phyloP scores from a whole-genome alignment of 2,329 filamentous ascomycete species.

The Xylaria sp. region DNA sequence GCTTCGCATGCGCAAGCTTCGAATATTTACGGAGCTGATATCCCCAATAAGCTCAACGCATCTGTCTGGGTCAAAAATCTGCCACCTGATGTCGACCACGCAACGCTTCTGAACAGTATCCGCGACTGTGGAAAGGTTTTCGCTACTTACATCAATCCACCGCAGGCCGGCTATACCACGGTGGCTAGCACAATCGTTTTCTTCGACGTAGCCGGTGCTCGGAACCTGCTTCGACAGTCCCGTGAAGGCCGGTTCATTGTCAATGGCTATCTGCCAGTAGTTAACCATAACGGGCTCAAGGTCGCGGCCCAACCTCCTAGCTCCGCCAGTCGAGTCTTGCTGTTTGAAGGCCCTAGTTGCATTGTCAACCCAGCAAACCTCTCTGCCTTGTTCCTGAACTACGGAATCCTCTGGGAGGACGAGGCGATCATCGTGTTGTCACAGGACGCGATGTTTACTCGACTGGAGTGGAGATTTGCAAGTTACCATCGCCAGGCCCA shows the following conservation, averaged over 20 bases:
- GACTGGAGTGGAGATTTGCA: constrained; percentile 64
- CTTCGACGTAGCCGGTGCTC: constrained; percentile 60
- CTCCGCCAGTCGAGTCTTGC: constrained; percentile 59
- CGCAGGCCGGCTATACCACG: constrained; percentile 48
- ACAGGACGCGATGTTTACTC: constrained; percentile 34
- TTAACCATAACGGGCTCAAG: constrained; percentile 62
- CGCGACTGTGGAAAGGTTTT: constrained; percentile 62
- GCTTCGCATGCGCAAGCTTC: not conserved
- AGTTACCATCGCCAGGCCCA: constrained; percentile 67
- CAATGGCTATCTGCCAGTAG: constrained; percentile 51
- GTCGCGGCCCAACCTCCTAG: constrained; percentile 48
- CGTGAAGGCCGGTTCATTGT: constrained; percentile 58
- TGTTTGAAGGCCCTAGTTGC: constrained; percentile 58
- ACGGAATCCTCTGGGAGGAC: constrained; percentile 59
- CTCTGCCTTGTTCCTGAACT: constrained; percentile 54
- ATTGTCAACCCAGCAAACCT: constrained; percentile 59
- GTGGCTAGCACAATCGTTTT: constrained; percentile 57
- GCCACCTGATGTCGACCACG: constrained; percentile 55
- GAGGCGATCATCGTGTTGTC: constrained; percentile 55
- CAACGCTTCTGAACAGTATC: constrained; percentile 58
- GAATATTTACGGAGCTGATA: constrained; percentile 44
- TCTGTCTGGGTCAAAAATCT: constrained; percentile 65
- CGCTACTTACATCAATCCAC: constrained; percentile 63
- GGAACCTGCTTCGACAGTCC: constrained; percentile 59
- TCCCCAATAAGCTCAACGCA: constrained; percentile 58